Base-by-base conservation (phyloP, 2,329 filamentous ascomycete species). In the Emydomyces testavorans region DNA sequence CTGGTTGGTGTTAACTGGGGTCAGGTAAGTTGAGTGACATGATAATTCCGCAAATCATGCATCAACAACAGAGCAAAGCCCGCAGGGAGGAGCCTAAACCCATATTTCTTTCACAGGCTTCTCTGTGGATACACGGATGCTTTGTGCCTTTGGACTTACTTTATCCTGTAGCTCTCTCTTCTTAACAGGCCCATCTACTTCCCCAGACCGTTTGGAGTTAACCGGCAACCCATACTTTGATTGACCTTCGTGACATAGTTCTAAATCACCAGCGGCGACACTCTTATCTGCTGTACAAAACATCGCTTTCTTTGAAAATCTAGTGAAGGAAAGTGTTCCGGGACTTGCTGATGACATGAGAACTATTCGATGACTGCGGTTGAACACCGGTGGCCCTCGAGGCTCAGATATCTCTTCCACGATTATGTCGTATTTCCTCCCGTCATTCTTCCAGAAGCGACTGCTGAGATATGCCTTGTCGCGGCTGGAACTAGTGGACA, bases 401-500 rank as follows among this genome's bases (percentile, higher is more conserved):
- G 28, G 44, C 49, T 24, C 49, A 21, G 15, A 36, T 5, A 35
- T 16, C 21, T 43, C 15, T 24, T 43, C 39, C 21, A 35, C 37
- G 42, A 61, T 57, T 65, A 88, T 89, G 84, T 79, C 82, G 46
- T 80, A 76, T 62, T 80, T 85, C 62, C 77, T 92, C 60, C 81
- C 87, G 54, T 85, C 79, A 57, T 86, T 73, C 57, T 71, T 94
- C 73, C 85, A 89, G 69, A 94, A 92, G 75, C 81, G 83, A 65
- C 75, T 96, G 58, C 76, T 96, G 55, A 82, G 86, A 56, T 94
- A 92, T 71, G 86, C 82, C 42, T 72, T 98, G 35, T 83, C 83
- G 20, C 80, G 82, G 50, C 74, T 94, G 50, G 88, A 94, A 57
- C 74, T 95, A 48, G 78, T 98, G 51, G 92, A 96, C 60, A 84